Evolutionary conservation across 1,139 yeast species (phyloP).

Genomic region (Casaregolazyma lundiana): DNA sequence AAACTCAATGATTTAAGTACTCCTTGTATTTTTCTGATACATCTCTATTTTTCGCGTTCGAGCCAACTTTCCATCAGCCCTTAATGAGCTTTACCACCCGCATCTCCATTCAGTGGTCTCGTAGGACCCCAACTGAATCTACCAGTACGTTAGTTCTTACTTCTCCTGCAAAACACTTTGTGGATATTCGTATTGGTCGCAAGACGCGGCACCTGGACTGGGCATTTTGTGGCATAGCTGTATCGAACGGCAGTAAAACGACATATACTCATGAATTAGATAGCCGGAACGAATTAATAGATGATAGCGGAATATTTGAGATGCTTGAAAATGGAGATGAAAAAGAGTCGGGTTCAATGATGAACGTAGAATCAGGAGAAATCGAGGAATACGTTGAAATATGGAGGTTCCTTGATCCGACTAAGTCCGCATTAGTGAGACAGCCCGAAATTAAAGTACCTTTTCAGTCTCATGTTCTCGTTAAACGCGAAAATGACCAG

Average conservation of each 20-base stretch:
- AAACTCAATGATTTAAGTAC: not conserved
- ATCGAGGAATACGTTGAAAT: slow-evolving; percentile 48
- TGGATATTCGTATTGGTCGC: slow-evolving; percentile 39
- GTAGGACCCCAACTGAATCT: slow-evolving; percentile 41
- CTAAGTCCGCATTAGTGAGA: slow-evolving; percentile 9
- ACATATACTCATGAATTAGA: slow-evolving; percentile 44
- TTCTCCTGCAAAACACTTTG: slow-evolving; percentile 40
- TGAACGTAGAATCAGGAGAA: slow-evolving; percentile 44
- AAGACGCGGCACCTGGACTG: slow-evolving; percentile 32
- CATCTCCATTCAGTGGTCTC: slow-evolving; percentile 52
- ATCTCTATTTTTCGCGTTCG: not conserved
- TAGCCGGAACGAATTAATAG: slow-evolving; percentile 26
- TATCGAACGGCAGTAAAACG: slow-evolving; percentile 30
- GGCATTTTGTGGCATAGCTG: slow-evolving; percentile 43
- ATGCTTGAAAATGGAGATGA: slow-evolving; percentile 41
- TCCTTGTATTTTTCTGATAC: not conserved
- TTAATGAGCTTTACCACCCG: slow-evolving; percentile 38
- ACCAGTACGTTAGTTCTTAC: slow-evolving; percentile 53
- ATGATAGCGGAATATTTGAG: slow-evolving; percentile 40
- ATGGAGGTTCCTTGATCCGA: slow-evolving; percentile 53
- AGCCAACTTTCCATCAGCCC: too few relatives aligned
- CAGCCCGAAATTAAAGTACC: not conserved
- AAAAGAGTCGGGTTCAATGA: slow-evolving; percentile 52
- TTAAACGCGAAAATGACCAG: slow-evolving; percentile 14
- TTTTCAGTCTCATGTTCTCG: slow-evolving; percentile 14